Percentiles rank a stretch among this genome's conserved stretches.
These are phyloP conservation scores for Xylaria grammica DNA, from an alignment of 495 filamentous ascomycete genomes.

Conservation along the genomic window DNA sequence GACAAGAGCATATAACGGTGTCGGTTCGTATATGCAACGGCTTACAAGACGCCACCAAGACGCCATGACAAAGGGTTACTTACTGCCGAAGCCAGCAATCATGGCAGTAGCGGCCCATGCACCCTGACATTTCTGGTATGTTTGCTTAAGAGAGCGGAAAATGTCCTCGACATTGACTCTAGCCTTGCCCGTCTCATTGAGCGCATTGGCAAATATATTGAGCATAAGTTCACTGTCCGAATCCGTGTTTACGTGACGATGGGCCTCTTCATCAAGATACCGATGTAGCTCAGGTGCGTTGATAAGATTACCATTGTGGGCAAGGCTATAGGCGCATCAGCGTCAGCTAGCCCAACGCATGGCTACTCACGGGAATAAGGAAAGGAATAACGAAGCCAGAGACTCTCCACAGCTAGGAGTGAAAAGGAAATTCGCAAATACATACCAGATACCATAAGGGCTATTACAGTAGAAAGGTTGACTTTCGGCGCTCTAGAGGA, in stretches of 20 bases:
- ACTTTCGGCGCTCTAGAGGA: conserved; percentile 64
- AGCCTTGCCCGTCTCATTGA: conserved; percentile 95
- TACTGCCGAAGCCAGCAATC: conserved; percentile 84
- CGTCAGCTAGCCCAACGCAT: background rate
- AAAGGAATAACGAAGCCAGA: background rate
- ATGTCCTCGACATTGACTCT: conserved; percentile 92
- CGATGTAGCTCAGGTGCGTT: conserved; percentile 81
- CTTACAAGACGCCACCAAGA: background rate
- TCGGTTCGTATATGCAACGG: too few species aligned
- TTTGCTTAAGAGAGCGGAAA: conserved; percentile 74
- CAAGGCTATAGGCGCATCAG: conserved; percentile 18
- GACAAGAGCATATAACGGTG: too few species aligned
- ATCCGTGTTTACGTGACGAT: conserved; percentile 96
- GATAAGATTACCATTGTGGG: conserved; percentile 89
- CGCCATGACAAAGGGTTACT: background rate
- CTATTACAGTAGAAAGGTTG: conserved; percentile 95
- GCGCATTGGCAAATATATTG: conserved; percentile 91
- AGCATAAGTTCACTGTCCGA: conserved; percentile 94
- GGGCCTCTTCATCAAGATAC: conserved; percentile 85
- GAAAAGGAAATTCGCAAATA: conserved; percentile 4
- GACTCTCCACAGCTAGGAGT: background rate
- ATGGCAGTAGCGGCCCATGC: conserved; percentile 79
- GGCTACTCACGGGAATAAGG: background rate
- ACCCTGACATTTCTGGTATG: conserved; percentile 80
- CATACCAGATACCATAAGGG: conserved; percentile 75